Conservation (phyloP, 768 basidiomycete species). For the Artomyces pyxidatus region DNA sequence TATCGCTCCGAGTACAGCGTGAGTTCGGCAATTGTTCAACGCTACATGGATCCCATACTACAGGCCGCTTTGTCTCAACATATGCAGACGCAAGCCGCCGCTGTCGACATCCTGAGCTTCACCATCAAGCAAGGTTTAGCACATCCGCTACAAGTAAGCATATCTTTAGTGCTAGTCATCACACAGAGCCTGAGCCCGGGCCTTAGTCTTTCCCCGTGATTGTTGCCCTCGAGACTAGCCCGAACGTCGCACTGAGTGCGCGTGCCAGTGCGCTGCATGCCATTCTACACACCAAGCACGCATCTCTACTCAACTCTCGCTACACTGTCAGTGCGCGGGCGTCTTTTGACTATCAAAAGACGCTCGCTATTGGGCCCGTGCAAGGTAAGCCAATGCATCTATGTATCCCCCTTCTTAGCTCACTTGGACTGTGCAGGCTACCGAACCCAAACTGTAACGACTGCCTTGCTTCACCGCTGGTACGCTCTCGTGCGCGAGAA, state of each 20-base stretch:
- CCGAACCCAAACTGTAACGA: conserved; percentile 51
- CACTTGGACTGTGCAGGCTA: conserved; percentile 40
- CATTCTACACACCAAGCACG: conserved; percentile 81
- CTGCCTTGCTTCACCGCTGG: conserved; percentile 83
- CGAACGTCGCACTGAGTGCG: conserved; percentile 47
- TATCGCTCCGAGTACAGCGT: conserved; percentile 47
- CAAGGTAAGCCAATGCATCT: conserved; percentile 37
- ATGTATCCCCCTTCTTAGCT: not conserved
- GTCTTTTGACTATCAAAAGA: conserved; percentile 79
- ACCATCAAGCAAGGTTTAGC: conserved; percentile 93
- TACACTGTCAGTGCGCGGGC: conserved; percentile 73
- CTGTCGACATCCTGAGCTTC: conserved; percentile 86
- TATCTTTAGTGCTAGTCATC: not conserved
- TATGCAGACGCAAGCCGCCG: conserved; percentile 65
- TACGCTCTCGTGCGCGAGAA: conserved; percentile 90
- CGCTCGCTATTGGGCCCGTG: conserved; percentile 36
- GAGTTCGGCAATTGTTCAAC: conserved; percentile 89
- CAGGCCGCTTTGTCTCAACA: conserved; percentile 71
- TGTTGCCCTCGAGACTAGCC: conserved; percentile 87
- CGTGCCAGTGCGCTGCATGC: conserved; percentile 78
- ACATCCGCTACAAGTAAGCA: conserved; percentile 78
- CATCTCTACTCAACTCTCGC: conserved; percentile 80
- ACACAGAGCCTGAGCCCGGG: too few species aligned
- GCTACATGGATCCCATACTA: conserved; percentile 78
- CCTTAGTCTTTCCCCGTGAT: conserved; percentile 91